Percentiles rank a stretch among this genome's conserved stretches.
Conservation (phyloP, 257 asterid genomes). For the Penstemon davidsonii region DNA sequence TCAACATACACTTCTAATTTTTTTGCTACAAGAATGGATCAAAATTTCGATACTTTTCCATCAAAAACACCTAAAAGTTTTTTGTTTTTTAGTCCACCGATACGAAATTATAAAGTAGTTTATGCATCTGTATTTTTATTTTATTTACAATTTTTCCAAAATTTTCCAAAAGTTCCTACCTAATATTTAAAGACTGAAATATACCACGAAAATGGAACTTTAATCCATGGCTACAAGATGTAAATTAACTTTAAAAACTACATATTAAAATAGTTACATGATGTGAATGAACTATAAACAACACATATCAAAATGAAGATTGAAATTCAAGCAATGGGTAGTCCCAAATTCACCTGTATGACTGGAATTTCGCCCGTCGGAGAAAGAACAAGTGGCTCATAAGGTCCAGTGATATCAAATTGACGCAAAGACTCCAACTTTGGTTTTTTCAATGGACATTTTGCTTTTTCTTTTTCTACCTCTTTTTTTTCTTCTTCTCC, state of each 20-base stretch:
- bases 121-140: too few species aligned
- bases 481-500: constrained; percentile 31
- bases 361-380: constrained; percentile 49
- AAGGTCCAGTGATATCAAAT: constrained; percentile 57
- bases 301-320: not conserved
- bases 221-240: not conserved
- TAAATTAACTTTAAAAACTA: constrained; percentile 15
- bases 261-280: not conserved
- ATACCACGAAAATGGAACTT: too few species aligned
- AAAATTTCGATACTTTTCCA: too few species aligned
- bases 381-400: constrained; percentile 78
- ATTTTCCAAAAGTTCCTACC: too few species aligned
- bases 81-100: too few species aligned
- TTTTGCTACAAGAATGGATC: too few species aligned
- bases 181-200: too few species aligned
- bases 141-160: too few species aligned
- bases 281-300: too few species aligned
- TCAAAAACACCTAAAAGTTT: too few species aligned
- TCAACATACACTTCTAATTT: not conserved
- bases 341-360: constrained; percentile 55
- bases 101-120: too few species aligned
- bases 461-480: constrained; percentile 28
- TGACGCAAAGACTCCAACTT: constrained; percentile 49
- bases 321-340: constrained; percentile 17
- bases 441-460: constrained; percentile 27